phyloP scores from a whole-genome alignment of 306 rosid species.

The Lathyrus oleraceus region DNA sequence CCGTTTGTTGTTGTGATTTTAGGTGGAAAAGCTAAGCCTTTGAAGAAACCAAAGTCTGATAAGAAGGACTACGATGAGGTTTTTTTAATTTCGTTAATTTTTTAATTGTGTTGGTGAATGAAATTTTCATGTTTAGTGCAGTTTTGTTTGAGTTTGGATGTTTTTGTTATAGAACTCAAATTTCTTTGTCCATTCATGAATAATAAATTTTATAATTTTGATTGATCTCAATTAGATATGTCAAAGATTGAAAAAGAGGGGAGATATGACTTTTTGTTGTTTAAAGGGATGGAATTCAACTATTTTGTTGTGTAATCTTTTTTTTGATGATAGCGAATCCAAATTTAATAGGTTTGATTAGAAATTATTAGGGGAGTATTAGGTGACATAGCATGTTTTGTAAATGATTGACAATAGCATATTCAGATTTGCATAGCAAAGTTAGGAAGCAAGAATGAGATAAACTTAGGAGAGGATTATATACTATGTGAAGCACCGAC shows the following conservation, averaged over 20 bases:
- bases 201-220: neutral
- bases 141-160: slow-evolving; percentile 19
- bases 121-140: neutral
- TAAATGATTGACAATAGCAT: neutral
- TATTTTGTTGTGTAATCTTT: neutral
- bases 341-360: neutral
- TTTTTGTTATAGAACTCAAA: neutral
- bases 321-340: neutral
- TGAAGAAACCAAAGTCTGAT: slow-evolving; percentile 89
- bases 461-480: neutral
- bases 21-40: slow-evolving; percentile 98
- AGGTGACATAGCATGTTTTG: neutral
- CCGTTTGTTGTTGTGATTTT: neutral
- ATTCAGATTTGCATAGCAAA: neutral
- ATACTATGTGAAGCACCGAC: no score
- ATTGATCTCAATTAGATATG: neutral
- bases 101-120: neutral
- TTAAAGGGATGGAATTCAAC: neutral
- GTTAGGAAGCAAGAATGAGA: neutral
- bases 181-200: neutral
- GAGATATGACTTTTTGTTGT: neutral
- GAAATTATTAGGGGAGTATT: neutral
- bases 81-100: slow-evolving; percentile 36
- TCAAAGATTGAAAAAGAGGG: neutral
- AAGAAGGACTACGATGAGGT: slow-evolving; percentile 91